These are phyloP conservation scores for Xylaria hypoxylon DNA, from an alignment of 2,329 filamentous ascomycete species.

Conservation along the genomic window DNA sequence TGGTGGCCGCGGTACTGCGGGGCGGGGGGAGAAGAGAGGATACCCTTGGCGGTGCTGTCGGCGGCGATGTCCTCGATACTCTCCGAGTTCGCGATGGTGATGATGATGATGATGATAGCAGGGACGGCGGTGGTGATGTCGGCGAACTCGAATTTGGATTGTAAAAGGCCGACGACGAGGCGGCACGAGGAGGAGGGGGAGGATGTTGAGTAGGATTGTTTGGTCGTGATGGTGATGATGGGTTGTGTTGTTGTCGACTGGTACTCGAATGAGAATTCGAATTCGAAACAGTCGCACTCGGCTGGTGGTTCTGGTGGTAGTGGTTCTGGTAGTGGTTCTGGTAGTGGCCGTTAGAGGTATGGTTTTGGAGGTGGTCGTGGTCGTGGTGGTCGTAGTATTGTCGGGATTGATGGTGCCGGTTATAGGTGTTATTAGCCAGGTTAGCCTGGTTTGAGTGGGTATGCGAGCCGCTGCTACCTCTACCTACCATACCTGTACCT, in stretches of 20 bases:
- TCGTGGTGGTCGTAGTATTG: slow-evolving; percentile 14
- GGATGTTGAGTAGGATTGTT: neutral
- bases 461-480: slow-evolving; percentile 6
- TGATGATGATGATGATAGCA: neutral
- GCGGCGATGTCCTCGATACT: slow-evolving; percentile 19
- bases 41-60: slow-evolving; percentile 35
- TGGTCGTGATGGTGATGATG: slow-evolving; percentile 1
- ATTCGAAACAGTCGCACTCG: slow-evolving; percentile 16
- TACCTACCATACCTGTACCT: neutral
- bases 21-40: slow-evolving; percentile 39
- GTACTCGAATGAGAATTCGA: neutral
- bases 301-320: slow-evolving; percentile 4
- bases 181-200: slow-evolving; percentile 22
- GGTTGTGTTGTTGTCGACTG: slow-evolving; percentile 14
- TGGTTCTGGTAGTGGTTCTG: slow-evolving; percentile 3
- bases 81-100: slow-evolving; percentile 6
- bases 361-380: slow-evolving; percentile 12
- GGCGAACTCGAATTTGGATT: slow-evolving; percentile 1
- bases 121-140: slow-evolving; percentile 6
- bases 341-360: neutral
- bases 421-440: slow-evolving; percentile 3
- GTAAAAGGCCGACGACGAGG: slow-evolving; percentile 32
- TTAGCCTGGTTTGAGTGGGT: slow-evolving; percentile 27
- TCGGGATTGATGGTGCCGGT: slow-evolving; percentile 24
- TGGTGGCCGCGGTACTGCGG: slow-evolving; percentile 35